Percentiles rank a stretch among this genome's conserved stretches.
These are phyloP conservation scores for Polytolypa hystricis DNA, from an alignment of 2,329 filamentous ascomycete species.

Conservation along the genomic window DNA sequence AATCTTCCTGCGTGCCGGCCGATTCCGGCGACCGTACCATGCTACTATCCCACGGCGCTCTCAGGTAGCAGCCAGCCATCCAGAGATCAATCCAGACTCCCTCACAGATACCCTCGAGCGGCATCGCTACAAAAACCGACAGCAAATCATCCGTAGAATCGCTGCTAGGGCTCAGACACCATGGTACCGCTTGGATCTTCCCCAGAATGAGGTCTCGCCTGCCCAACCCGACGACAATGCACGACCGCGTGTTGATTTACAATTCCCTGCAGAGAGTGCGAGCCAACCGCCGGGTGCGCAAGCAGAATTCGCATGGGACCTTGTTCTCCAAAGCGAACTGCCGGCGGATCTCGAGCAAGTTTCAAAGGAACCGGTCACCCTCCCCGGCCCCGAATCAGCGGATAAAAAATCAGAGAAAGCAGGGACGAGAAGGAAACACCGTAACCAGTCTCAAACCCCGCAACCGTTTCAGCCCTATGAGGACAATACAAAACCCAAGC, in stretches of 20 bases:
- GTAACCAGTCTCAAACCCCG: neutral
- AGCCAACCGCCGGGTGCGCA: too few species aligned
- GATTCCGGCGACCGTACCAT: conserved; percentile 12
- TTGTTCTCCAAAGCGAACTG: neutral
- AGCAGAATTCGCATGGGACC: neutral
- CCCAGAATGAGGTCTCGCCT: neutral
- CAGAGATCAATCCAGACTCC: conserved; percentile 17
- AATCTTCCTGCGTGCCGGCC: neutral
- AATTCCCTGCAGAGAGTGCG: neutral
- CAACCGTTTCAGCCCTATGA: neutral
- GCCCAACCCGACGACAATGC: neutral
- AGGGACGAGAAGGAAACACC: neutral
- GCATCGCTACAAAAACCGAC: conserved; percentile 23
- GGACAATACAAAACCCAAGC: neutral
- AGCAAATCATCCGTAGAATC: conserved; percentile 16
- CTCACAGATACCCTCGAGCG: conserved; percentile 24
- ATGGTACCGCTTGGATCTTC: neutral
- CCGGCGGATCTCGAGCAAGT: too few species aligned
- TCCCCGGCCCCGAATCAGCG: too few species aligned
- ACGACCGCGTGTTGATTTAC: neutral
- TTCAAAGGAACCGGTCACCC: too few species aligned
- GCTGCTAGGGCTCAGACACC: neutral
- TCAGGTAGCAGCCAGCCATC: conserved; percentile 2
- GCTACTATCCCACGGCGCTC: conserved; percentile 3
- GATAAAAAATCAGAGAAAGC: neutral